Evolutionary conservation across 1,139 yeast species (phyloP).

Genomic region (Debaryomyces fabryi): DNA sequence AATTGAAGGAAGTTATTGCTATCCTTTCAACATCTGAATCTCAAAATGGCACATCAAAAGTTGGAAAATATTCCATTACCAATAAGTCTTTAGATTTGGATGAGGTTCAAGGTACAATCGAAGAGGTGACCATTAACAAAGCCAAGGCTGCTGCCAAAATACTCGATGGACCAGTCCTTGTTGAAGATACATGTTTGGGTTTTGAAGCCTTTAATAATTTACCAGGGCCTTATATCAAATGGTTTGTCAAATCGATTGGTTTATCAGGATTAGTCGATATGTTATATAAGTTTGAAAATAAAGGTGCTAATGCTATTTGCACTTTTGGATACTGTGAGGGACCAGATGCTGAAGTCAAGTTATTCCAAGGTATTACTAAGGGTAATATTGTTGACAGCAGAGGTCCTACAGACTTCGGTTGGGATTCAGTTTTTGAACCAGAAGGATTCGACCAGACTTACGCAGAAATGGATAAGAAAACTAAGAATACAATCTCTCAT

Average conservation of each 20-base stretch:
- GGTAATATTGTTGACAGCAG: conserved; percentile 80
- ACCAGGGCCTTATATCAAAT: conserved; percentile 92
- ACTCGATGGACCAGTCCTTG: conserved; percentile 74
- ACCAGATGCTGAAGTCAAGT: conserved; percentile 66
- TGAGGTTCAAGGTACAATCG: conserved; percentile 88
- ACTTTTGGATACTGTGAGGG: conserved; percentile 92
- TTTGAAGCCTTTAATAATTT: conserved; percentile 76
- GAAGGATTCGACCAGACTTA: conserved; percentile 69
- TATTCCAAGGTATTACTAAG: conserved; percentile 83
- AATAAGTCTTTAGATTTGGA: conserved; percentile 76
- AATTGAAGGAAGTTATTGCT: conserved; percentile 79
- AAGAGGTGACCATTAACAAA: conserved; percentile 80
- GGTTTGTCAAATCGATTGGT: conserved; percentile 81
- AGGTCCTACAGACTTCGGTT: conserved; percentile 85
- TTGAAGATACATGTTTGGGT: conserved; percentile 92
- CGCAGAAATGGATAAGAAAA: conserved; percentile 84
- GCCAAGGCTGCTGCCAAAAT: conserved; percentile 73
- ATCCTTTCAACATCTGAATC: conserved; percentile 50
- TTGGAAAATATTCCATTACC: conserved; percentile 57
- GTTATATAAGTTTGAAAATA: conserved; percentile 79
- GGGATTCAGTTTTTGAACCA: conserved; percentile 93
- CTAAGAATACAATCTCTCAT: conserved; percentile 84
- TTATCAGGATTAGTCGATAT: conserved; percentile 73
- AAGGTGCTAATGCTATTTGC: conserved; percentile 85
- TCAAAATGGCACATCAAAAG: conserved; percentile 30